phyloP scores from a whole-genome alignment of 2,329 filamentous ascomycete species.

The Epicoccum nigrum region DNA sequence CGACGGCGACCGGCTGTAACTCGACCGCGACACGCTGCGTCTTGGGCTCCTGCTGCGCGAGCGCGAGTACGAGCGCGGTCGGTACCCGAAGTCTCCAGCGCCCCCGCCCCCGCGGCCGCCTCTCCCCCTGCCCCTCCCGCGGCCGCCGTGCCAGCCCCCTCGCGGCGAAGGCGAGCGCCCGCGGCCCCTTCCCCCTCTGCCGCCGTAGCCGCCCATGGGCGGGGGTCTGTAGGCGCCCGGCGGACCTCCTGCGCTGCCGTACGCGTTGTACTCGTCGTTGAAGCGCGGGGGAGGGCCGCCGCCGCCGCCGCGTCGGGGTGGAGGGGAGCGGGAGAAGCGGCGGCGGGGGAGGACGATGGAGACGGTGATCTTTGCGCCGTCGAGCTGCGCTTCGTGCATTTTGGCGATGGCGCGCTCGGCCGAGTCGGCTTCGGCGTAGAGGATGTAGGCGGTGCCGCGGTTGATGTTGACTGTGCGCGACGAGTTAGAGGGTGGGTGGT shows the following conservation, averaged over 20 bases:
- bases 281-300: conserved; percentile 54
- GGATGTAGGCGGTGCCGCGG: conserved; percentile 89
- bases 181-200: conserved; percentile 25
- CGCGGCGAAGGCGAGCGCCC: conserved; percentile 50
- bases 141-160: conserved; percentile 30
- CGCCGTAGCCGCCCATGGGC: conserved; percentile 41
- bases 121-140: conserved; percentile 38
- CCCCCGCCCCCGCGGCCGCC: conserved; percentile 42
- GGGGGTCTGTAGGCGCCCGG: conserved; percentile 46
- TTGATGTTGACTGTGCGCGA: conserved; percentile 75
- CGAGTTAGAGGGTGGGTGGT: conserved; percentile 10
- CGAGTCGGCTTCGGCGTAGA: conserved; percentile 76
- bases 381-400: conserved; percentile 97
- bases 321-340: conserved; percentile 81
- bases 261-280: conserved; percentile 31
- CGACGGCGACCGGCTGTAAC: conserved; percentile 48
- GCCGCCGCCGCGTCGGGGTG: conserved; percentile 68
- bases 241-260: conserved; percentile 37
- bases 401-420: conserved; percentile 89
- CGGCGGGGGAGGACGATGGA: conserved; percentile 85
- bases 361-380: conserved; percentile 81
- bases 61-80: conserved; percentile 36
- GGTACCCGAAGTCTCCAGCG: conserved; percentile 39
- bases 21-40: conserved; percentile 51
- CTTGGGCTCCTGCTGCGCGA: conserved; percentile 52